Evolutionary conservation across 1,284 basidiomycete species (phyloP).

Genomic region (Anthracocystis walkeri): DNA sequence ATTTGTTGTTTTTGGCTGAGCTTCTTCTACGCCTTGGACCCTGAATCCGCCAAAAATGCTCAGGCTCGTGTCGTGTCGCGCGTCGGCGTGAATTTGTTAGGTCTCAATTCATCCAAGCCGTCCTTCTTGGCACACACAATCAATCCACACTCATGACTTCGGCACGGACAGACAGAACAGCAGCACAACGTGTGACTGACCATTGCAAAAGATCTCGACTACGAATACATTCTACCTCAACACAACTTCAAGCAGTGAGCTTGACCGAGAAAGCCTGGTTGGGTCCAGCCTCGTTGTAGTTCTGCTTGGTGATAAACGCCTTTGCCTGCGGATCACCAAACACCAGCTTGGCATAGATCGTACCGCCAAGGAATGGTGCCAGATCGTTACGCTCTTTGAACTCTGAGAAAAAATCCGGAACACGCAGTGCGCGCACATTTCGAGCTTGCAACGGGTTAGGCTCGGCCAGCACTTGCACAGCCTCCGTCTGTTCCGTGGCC

Average conservation of each 20-base stretch:
- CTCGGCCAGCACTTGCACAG: constrained; percentile 58
- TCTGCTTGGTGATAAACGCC: constrained; percentile 64
- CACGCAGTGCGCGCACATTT: constrained; percentile 59
- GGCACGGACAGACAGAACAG: background rate
- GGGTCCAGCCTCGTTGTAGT: constrained; percentile 66
- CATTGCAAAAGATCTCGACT: constrained; percentile 19
- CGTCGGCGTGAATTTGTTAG: constrained; percentile 18
- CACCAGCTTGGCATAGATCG: constrained; percentile 67
- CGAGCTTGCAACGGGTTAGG: constrained; percentile 61
- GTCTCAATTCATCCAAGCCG: background rate
- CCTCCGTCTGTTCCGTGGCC: constrained; percentile 52
- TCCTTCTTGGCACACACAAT: background rate
- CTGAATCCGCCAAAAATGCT: background rate
- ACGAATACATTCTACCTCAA: constrained; percentile 20
- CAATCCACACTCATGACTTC: background rate
- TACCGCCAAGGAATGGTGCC: constrained; percentile 65
- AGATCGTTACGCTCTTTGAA: constrained; percentile 68
- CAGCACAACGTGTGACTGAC: background rate
- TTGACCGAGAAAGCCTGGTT: constrained; percentile 48
- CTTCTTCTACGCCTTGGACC: constrained; percentile 20
- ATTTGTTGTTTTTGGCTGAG: constrained; percentile 36
- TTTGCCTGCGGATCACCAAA: constrained; percentile 63
- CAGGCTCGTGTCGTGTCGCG: constrained; percentile 42
- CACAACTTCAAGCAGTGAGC: constrained; percentile 19
- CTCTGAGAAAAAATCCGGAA: constrained; percentile 68